These are phyloP conservation scores for Suhomyces yuchorum DNA, from an alignment of 1,139 yeast genomes.

Conservation along the genomic window DNA sequence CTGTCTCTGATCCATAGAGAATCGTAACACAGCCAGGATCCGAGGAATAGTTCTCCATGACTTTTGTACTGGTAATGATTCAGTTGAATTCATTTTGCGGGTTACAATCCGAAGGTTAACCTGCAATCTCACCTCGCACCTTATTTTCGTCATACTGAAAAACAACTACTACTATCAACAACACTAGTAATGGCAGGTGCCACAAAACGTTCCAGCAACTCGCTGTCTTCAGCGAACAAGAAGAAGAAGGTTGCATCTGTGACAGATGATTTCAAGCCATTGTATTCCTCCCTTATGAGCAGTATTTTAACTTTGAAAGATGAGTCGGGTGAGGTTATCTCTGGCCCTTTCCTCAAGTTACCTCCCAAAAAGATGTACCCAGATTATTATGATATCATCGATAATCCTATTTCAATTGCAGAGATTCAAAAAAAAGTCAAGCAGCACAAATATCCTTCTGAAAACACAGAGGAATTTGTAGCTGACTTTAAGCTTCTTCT, in stretches of 20 bases:
- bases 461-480: constrained; percentile 43
- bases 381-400: constrained; percentile 71
- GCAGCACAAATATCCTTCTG: constrained; percentile 33
- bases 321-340: constrained; percentile 37
- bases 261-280: constrained; percentile 29
- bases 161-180: neutral
- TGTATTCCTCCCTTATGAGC: constrained; percentile 31
- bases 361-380: constrained; percentile 80
- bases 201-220: constrained; percentile 15
- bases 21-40: constrained; percentile 44
- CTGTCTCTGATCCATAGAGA: constrained; percentile 91
- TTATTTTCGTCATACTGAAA: constrained; percentile 2
- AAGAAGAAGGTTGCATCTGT: constrained; percentile 18
- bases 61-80: neutral
- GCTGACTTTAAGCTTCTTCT: constrained; percentile 58
- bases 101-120: neutral
- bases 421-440: constrained; percentile 58
- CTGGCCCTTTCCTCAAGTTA: constrained; percentile 61
- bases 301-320: constrained; percentile 33
- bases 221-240: constrained; percentile 15
- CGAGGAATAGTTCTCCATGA: constrained; percentile 4
- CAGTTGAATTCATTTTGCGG: neutral
- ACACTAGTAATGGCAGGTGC: constrained; percentile 13
- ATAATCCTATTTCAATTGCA: constrained; percentile 64
- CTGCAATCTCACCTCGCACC: neutral